These are phyloP conservation scores for Cynara cardunculus DNA, from an alignment of 129 eudicot species.

Conservation along the genomic window DNA sequence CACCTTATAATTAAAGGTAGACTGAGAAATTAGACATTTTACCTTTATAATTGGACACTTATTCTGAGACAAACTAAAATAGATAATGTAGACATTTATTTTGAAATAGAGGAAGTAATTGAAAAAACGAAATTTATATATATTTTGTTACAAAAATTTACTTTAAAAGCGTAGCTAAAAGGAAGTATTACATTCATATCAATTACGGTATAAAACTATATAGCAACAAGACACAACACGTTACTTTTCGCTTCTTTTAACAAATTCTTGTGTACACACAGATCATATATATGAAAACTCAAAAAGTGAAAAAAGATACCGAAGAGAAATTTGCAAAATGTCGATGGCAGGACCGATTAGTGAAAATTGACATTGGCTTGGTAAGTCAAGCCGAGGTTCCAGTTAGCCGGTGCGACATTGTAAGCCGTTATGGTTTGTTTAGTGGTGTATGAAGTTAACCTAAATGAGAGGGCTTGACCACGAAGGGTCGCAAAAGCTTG, in stretches of 20 bases:
- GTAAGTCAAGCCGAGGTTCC: slow-evolving; percentile 73
- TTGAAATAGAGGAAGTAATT: no score
- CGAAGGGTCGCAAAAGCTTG: slow-evolving; percentile 67
- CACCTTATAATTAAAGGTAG: no score
- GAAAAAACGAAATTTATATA: no score
- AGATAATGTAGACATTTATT: no score
- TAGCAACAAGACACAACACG: neutral
- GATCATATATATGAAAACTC: neutral
- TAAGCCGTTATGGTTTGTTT: slow-evolving; percentile 56
- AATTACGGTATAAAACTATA: neutral
- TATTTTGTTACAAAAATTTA: neutral
- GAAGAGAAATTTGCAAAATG: neutral
- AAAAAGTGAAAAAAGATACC: slow-evolving; percentile 1
- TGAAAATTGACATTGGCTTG: slow-evolving; percentile 55
- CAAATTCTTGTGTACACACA: slow-evolving; percentile 3
- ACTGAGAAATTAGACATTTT: no score
- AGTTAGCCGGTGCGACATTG: slow-evolving; percentile 81
- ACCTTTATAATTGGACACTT: no score
- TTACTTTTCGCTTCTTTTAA: neutral
- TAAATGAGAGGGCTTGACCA: slow-evolving; percentile 76
- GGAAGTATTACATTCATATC: neutral
- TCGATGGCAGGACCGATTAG: slow-evolving; percentile 15
- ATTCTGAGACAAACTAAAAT: no score
- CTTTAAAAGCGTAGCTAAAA: neutral
- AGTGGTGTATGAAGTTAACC: slow-evolving; percentile 57